These are phyloP conservation scores for Globisporangium viniferum DNA, from an alignment of 352 stramenopile genomes.

Conservation along the genomic window DNA sequence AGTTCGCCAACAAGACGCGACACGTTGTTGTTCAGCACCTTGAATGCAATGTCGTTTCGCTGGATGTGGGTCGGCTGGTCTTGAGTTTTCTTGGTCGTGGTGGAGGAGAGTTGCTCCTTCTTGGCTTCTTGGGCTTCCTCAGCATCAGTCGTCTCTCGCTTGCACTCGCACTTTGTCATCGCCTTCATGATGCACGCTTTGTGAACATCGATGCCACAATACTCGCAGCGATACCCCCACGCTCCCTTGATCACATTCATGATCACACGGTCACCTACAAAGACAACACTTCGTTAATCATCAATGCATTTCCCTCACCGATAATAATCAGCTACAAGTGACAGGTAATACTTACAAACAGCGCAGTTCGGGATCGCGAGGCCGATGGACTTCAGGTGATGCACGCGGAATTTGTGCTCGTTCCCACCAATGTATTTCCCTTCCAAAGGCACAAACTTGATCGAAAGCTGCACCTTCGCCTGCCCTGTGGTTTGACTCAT, in stretches of 20 bases:
- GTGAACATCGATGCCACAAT: conserved; percentile 78
- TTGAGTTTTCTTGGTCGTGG: conserved; percentile 1
- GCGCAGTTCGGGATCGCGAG: conserved; percentile 74
- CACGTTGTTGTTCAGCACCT: conserved; percentile 44
- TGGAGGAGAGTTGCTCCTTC: background rate
- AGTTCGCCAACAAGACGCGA: conserved; percentile 45
- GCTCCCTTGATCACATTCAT: conserved; percentile 75
- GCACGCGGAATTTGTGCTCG: conserved; percentile 84
- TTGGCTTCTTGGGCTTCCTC: background rate
- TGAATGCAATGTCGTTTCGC: conserved; percentile 33
- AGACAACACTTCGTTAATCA: background rate
- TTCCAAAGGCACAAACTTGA: conserved; percentile 75
- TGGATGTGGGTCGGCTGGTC: conserved; percentile 20
- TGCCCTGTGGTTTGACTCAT: conserved; percentile 46
- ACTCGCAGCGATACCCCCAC: conserved; percentile 84
- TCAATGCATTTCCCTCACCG: background rate
- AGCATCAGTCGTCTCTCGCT: background rate
- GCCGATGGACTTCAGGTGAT: conserved; percentile 84
- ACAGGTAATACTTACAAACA: conserved; percentile 50
- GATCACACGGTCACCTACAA: conserved; percentile 71
- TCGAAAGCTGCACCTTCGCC: conserved; percentile 64
- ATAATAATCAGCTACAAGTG: too few species aligned
- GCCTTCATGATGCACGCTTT: conserved; percentile 88
- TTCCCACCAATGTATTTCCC: conserved; percentile 55
- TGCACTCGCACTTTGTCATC: conserved; percentile 73